Base-by-base conservation (phyloP, 768 basidiomycete genomes). In the Podaxis carcinomalis region DNA sequence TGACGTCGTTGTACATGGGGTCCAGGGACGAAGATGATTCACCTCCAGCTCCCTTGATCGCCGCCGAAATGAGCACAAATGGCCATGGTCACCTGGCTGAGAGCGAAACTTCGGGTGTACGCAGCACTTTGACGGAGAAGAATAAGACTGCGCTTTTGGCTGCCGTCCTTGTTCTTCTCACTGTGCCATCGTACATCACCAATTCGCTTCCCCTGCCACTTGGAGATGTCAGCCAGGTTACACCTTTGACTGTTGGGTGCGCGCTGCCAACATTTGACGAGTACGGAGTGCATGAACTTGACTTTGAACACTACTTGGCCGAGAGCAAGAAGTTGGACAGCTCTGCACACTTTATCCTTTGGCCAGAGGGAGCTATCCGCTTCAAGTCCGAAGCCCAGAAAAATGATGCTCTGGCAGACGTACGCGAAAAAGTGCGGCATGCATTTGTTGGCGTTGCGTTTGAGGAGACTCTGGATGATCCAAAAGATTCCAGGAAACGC, bases 281-380 rank as follows among this genome's bases (percentile, higher is more conserved):
- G 36, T 76, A 78, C 63, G 74, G 80, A 9, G 76, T 79, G 25
- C 74, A 71, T 35, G 66, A 68, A 5, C 74, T 82, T 2, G 76
- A 74, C 0, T 71, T 93, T 14, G 68, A 84, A 0, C 83, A 88
- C 62, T 93, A 83, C 70, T 78, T 92, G n/a, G 36, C 49, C 0
- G 90, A 89, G 70, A 85, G 80, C 2, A 66, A 66, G 46, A 77
- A 68, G n/a, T 66, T 87, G 58, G 75, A 74, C 6, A 68, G 56
- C 4, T 51, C 64, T 3, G 86, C 88, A 0, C 79, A 81, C 44
- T 68, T 94, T 14, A 67, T 92, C 14, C 74, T 94, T 1, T 93
- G 92, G 90, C 91, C 92, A 0, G 92, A 93, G 71, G 86, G 86
- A 5, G 90, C 91, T 0, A 84, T 93, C 0, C 70, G 75, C 1